Evolutionary conservation across 1,139 yeast genomes (phyloP), one percentile per base, ranked within the genome.

Genomic region (Kodamaea derodonti): DNA sequence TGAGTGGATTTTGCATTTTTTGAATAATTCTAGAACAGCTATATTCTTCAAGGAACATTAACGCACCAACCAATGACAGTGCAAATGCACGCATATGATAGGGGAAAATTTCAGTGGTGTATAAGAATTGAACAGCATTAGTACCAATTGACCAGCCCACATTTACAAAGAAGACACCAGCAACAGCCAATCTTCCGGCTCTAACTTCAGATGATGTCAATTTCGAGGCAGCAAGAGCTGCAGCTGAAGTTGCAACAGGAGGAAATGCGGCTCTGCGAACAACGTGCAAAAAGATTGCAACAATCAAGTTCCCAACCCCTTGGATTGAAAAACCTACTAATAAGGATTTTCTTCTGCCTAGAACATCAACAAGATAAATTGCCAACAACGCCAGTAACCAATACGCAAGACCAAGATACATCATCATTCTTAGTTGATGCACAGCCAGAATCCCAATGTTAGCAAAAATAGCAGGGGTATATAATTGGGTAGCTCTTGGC

Each of bases 401-500:
- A 48, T 71, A 71, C 30, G 70, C 72, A 27, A 69, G 64, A 32
- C 77, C 77, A 37, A 71, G 54, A 30, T 67, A 43, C 24, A 73
- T 74, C 7, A 76, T 69, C 73, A 66, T 65, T 37, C 65, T 60
- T 54, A 71, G 53, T 14, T 51, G 54, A 17, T 64, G 67, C 10
- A 47, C 39, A 14, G 55, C 55, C 12, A 30, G 38, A 35, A 63
- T 52, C 35, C 84, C 84, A 38, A 72, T 66, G 35, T 74, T 62
- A 17, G 65, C 62, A 49, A 78, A 76, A 38, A 78, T 62, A 42
- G 74, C 76, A 15, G 78, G 71, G 14, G 84, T 76, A 20, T 52
- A 52, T 25, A 51, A 49, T 18, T 55, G 49, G 27, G 51, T 39
- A 2, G 82, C 76, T 42, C 76, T 78, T 15, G 82, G 79, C 33